Conservation (phyloP, 805 yeast species). For the Starmerella asiatica region DNA sequence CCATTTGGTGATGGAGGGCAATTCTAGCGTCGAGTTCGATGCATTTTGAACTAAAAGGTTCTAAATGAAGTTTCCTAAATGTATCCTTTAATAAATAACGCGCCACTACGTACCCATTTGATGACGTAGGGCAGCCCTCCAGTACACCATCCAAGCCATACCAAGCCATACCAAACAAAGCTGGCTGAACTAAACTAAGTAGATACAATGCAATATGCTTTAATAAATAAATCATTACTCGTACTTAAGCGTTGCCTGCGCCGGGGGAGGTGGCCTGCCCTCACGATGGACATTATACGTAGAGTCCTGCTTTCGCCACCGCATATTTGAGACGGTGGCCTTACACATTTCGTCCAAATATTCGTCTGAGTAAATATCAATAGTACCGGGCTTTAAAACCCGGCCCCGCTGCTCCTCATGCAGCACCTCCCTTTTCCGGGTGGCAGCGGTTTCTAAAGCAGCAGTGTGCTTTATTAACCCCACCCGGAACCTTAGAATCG, state of each 20-base stretch:
- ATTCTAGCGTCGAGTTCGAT: no score
- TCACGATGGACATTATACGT: slow-evolving; percentile 12
- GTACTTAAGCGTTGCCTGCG: slow-evolving; percentile 10
- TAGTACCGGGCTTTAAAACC: slow-evolving; percentile 6
- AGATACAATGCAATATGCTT: no score
- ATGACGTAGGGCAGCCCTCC: no score
- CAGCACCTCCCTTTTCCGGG: slow-evolving; percentile 4
- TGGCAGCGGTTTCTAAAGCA: slow-evolving; percentile 5
- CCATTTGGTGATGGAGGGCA: no score
- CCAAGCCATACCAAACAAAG: no score
- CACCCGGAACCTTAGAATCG: slow-evolving; percentile 5
- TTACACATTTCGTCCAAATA: slow-evolving; percentile 11
- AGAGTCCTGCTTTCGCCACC: slow-evolving; percentile 9
- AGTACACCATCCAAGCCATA: no score
- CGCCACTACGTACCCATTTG: no score
- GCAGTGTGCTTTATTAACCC: slow-evolving; percentile 5
- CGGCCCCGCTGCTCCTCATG: slow-evolving; percentile 6
- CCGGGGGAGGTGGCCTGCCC: slow-evolving; percentile 15
- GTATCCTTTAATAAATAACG: no score
- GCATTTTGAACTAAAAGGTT: no score
- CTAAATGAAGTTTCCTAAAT: no score
- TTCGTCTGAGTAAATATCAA: not conserved
- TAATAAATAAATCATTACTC: slow-evolving; percentile 1
- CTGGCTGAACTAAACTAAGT: no score
- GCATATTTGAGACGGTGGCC: slow-evolving; percentile 12